These are phyloP conservation scores for Pythium oligandrum DNA, from an alignment of 352 stramenopile genomes.

Conservation along the genomic window DNA sequence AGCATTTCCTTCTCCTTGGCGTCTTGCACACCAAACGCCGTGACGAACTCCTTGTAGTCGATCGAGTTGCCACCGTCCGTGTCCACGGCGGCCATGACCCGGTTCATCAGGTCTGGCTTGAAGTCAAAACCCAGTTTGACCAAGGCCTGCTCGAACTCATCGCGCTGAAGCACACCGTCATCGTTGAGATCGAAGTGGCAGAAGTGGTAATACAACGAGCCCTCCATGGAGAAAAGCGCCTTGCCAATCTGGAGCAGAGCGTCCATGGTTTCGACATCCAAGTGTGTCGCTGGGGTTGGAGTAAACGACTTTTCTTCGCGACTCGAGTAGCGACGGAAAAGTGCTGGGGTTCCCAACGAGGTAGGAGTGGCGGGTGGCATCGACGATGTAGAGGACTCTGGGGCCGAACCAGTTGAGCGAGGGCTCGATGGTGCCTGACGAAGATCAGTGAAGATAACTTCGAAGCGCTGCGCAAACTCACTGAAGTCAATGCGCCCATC, in stretches of 20 bases:
- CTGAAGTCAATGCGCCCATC: constrained; percentile 89
- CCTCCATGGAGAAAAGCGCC: constrained; percentile 63
- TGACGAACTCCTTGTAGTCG: constrained; percentile 91
- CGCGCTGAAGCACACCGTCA: constrained; percentile 72
- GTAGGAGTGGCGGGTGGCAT: constrained; percentile 18
- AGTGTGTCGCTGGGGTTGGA: constrained; percentile 40
- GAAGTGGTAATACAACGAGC: constrained; percentile 81
- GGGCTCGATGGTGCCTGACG: constrained; percentile 28
- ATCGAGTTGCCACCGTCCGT: constrained; percentile 86
- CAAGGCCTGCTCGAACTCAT: constrained; percentile 75
- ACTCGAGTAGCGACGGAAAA: constrained; percentile 51
- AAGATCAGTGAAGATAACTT: constrained; percentile 88
- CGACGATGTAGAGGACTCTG: constrained; percentile 2
- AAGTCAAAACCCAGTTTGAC: constrained; percentile 66
- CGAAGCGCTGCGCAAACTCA: constrained; percentile 89
- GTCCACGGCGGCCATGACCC: constrained; percentile 85
- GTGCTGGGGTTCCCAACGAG: constrained; percentile 22
- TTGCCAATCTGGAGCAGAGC: constrained; percentile 74
- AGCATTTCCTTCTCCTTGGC: constrained; percentile 53
- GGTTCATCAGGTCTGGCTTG: constrained; percentile 41
- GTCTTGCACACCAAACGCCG: constrained; percentile 86
- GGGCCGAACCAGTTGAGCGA: constrained; percentile 8
- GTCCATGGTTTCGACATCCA: constrained; percentile 82
- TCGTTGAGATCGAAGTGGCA: constrained; percentile 81
- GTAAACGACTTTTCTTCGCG: constrained; percentile 61